Percentiles rank a stretch among this genome's conserved stretches.
Evolutionary conservation across 2,329 filamentous ascomycete species (phyloP).

Genomic region (Mollisiaceae sp.): DNA sequence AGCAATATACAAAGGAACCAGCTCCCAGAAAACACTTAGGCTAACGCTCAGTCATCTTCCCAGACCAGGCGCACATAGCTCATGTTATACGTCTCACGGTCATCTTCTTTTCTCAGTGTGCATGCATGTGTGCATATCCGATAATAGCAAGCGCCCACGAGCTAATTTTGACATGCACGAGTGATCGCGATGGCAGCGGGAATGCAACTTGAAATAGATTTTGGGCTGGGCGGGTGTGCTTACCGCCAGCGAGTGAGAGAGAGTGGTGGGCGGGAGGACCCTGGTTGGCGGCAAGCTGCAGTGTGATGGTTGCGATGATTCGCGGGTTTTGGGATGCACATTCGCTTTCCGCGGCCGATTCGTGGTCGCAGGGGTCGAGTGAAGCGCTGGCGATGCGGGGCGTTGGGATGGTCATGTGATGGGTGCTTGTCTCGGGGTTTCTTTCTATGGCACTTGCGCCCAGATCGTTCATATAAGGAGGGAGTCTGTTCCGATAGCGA

Average conservation of each 20-base stretch:
- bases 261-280: conserved; percentile 8
- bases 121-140: conserved; percentile 17
- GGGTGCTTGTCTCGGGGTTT: background rate
- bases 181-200: conserved; percentile 30
- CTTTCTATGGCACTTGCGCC: background rate
- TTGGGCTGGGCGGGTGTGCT: conserved; percentile 9
- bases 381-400: conserved; percentile 16
- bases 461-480: conserved; percentile 2
- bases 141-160: conserved; percentile 31
- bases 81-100: conserved; percentile 19
- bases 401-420: background rate
- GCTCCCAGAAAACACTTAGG: conserved; percentile 8
- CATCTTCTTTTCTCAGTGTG: conserved; percentile 14
- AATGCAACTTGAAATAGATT: conserved; percentile 32
- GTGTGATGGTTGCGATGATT: conserved; percentile 33
- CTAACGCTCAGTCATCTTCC: background rate
- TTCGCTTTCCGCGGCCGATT: conserved; percentile 12
- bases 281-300: conserved; percentile 32
- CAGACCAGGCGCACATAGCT: conserved; percentile 12
- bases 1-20: conserved; percentile 17
- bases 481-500: background rate
- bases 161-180: conserved; percentile 29
- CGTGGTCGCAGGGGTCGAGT: background rate
- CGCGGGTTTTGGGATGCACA: conserved; percentile 7
- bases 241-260: conserved; percentile 22